phyloP scores from a whole-genome alignment of 768 basidiomycete species.

The Boletus sensibilis region DNA sequence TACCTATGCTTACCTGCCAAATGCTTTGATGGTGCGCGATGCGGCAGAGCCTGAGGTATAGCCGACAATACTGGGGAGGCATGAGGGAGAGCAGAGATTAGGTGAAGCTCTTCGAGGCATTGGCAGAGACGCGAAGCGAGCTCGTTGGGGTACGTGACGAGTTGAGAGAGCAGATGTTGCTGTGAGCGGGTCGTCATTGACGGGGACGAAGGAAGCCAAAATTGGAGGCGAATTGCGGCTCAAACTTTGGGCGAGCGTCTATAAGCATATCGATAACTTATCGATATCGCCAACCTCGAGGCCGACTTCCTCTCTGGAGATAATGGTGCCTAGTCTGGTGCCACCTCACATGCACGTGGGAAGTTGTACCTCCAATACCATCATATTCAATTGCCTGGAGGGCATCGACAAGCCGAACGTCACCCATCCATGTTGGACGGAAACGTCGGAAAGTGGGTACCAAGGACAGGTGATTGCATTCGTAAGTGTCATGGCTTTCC shows the following conservation, averaged over 20 bases:
- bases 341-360: too few species aligned
- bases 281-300: background rate
- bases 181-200: conserved; percentile 26
- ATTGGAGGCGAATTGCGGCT: background rate
- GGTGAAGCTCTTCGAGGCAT: conserved; percentile 33
- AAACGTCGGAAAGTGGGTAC: too few species aligned
- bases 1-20: background rate
- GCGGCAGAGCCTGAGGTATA: too few species aligned
- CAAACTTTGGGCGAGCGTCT: background rate
- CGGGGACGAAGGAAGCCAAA: background rate
- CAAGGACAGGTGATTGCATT: too few species aligned
- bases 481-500: too few species aligned
- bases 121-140: conserved; percentile 34
- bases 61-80: conserved; percentile 1
- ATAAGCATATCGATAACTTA: background rate
- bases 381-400: too few species aligned
- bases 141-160: conserved; percentile 34
- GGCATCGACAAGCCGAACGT: too few species aligned
- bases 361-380: too few species aligned
- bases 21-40: too few species aligned
- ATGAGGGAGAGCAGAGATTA: conserved; percentile 31
- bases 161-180: conserved; percentile 30
- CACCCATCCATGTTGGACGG: too few species aligned
- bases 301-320: background rate
- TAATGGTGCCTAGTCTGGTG: too few species aligned